Percentiles rank a stretch among this genome's conserved stretches.
These are phyloP conservation scores for Chlorella vulgaris DNA, from an alignment of 139 green algal species.

Conservation along the genomic window DNA sequence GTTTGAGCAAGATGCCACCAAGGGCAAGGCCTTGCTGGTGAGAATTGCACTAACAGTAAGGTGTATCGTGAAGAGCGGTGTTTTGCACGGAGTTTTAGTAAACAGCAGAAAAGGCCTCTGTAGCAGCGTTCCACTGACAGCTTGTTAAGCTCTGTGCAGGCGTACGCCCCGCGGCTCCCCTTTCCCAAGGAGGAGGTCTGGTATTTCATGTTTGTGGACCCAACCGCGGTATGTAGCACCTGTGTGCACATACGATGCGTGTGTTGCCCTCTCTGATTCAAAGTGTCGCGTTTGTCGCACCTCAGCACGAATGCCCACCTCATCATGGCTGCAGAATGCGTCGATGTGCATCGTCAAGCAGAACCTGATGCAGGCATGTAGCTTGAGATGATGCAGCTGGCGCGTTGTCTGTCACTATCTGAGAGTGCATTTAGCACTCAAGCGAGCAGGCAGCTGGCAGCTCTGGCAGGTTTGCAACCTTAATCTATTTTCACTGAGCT, in stretches of 20 bases:
- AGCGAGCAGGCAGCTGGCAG: neutral
- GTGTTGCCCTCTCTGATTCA: too few relatives aligned
- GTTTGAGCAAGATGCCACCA: slow-evolving; percentile 50
- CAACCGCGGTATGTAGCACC: slow-evolving; percentile 12
- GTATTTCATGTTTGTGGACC: slow-evolving; percentile 76
- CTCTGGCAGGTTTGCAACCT: too few relatives aligned
- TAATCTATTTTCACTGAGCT: too few relatives aligned
- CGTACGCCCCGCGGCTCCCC: slow-evolving; percentile 73
- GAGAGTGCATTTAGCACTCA: neutral
- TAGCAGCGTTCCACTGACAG: neutral
- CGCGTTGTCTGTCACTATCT: too few relatives aligned
- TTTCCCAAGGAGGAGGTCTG: slow-evolving; percentile 71
- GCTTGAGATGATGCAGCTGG: too few relatives aligned
- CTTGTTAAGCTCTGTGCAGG: slow-evolving; percentile 48
- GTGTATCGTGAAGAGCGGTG: neutral
- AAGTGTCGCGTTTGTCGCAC: neutral
- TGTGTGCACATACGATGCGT: too few relatives aligned
- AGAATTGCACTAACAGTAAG: neutral
- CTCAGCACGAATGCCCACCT: too few relatives aligned
- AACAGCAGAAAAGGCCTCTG: neutral
- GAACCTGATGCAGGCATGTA: slow-evolving; percentile 25
- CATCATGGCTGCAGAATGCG: slow-evolving; percentile 15
- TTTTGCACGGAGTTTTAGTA: neutral
- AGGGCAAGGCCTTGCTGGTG: slow-evolving; percentile 34
- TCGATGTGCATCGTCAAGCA: slow-evolving; percentile 41